Base-by-base conservation (phyloP, 805 yeast species). In the Spathaspora sp. region DNA sequence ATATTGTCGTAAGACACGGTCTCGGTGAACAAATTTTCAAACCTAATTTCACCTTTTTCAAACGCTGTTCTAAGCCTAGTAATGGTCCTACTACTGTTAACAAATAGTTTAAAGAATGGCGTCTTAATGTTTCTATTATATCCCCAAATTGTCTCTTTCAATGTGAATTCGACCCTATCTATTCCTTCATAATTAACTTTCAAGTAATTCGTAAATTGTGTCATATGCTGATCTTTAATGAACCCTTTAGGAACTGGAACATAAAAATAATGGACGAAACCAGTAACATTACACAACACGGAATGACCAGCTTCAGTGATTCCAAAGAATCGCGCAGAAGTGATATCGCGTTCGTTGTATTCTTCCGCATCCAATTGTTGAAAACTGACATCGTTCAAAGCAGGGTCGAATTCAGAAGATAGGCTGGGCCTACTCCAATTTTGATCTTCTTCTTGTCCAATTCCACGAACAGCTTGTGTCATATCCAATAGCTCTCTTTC, bases 281-380 rank as follows among this genome's bases (percentile, higher is more conserved):
- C 97, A 2, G 86, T 80, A 14, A 94, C 94, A 59, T 87, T 90
- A 71, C 98, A 92, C 57, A 92, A 76, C 18, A 94, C 89, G 0
- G 97, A 88, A 62, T 90, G 74, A 3, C 99, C 99, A 51, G 82
- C 85, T 52, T 77, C 81, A 1, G 98, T 91, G 40, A 96, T 91
- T 52, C 99, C 99, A 67, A 92, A 94, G 62, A 96, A 86, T 50
- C 97, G 79, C 0, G 92, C 88, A 1, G 82, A 77, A 0, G 87
- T 80, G 23, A 79, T 74, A 14, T 82, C 84, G 38, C 81, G 80
- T 8, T 80, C 64, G 28, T 70, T 64, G 2, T 88, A 80, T 61
- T 94, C 99, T 61, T 94, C 98, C 1, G 96, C 97, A 66, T 94
- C 99, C 60, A 94, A 74, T 62, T 94, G 99, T 67, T 94, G 98